These are phyloP conservation scores for Heritiera fomes DNA, from an alignment of 345 rosid species.

Conservation along the genomic window DNA sequence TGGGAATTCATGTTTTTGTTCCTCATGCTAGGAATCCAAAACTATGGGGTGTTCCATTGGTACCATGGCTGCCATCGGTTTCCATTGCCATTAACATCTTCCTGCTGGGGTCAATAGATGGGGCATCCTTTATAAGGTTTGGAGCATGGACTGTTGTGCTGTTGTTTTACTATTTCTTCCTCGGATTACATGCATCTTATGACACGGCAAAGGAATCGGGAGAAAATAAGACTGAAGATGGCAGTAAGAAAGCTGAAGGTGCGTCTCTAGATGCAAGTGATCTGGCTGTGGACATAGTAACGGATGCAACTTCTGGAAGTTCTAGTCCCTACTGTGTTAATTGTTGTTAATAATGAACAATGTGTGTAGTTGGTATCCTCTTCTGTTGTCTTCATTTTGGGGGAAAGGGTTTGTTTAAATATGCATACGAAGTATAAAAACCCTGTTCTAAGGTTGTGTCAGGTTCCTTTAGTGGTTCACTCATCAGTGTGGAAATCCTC, in stretches of 20 bases:
- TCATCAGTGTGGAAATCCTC: background rate
- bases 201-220: slow-evolving; percentile 51
- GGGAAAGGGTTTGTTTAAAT: background rate
- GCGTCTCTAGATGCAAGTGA: background rate
- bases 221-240: slow-evolving; percentile 18
- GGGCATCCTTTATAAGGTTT: slow-evolving; percentile 56
- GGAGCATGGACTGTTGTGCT: slow-evolving; percentile 57
- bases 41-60: slow-evolving; percentile 84
- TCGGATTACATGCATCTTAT: slow-evolving; percentile 73
- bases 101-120: slow-evolving; percentile 77
- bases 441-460: background rate
- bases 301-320: too few relatives aligned
- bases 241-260: slow-evolving; percentile 14
- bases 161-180: slow-evolving; percentile 59
- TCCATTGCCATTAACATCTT: slow-evolving; percentile 72
- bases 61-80: slow-evolving; percentile 85
- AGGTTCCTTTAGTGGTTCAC: background rate
- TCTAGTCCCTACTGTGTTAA: background rate
- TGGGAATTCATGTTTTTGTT: slow-evolving; percentile 43
- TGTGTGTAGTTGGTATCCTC: background rate
- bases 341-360: background rate
- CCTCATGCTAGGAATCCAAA: slow-evolving; percentile 69
- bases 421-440: background rate
- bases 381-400: too few relatives aligned
- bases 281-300: too few relatives aligned